Evolutionary conservation across 108 stramenopile species (phyloP), one percentile per base, ranked within the genome.

Genomic region (Stephanodiscus triporus): DNA sequence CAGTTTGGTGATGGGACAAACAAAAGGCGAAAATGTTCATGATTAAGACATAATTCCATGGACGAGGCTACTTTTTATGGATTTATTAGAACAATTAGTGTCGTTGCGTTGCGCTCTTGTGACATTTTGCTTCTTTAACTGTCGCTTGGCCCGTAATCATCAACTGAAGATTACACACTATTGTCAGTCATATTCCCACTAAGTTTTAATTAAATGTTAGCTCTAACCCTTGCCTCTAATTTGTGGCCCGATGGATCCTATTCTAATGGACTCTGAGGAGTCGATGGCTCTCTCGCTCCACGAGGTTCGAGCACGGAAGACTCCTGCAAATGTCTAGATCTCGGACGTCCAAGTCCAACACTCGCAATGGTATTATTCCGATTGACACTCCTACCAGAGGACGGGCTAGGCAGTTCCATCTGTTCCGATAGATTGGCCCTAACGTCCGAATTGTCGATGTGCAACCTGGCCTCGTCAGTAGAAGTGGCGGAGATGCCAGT

Each of bases 401-500:
- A 85, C 24, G 73, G 14, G 8, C 86, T 77, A 58, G 93, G 93
- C 73, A 94, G 63, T 56, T 94, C 93, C 50, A 94, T 61, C 36
- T 91, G 90, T 49, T 78, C 66, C 16, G 89, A 77, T 34, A 84
- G 88, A 80, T 94, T 94, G 11, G 78, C 72, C 9, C 86, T 73
- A 48, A 94, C 78, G 57, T 91, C 90, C 22, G 86, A 86, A 16
- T 83, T 54, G 34, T 67, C 64, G 62, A 94, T 67, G 6, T 72
- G 63, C 30, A 94, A 56, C 43, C 86, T 80, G 2, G 93, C 90
- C 71, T 91, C 86, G 17, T 85, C 85, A 9, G 78, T 78, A n/a
- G 86, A 89, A 37, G 91, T 78, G 8, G 86, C 89, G 8, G 87
- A 87, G 34, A 94, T 84, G 3, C 93, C 93, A 14, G 93, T 94